Conservation (phyloP, 1,284 basidiomycete genomes). For the Tilletiopsis washingtonensis region DNA sequence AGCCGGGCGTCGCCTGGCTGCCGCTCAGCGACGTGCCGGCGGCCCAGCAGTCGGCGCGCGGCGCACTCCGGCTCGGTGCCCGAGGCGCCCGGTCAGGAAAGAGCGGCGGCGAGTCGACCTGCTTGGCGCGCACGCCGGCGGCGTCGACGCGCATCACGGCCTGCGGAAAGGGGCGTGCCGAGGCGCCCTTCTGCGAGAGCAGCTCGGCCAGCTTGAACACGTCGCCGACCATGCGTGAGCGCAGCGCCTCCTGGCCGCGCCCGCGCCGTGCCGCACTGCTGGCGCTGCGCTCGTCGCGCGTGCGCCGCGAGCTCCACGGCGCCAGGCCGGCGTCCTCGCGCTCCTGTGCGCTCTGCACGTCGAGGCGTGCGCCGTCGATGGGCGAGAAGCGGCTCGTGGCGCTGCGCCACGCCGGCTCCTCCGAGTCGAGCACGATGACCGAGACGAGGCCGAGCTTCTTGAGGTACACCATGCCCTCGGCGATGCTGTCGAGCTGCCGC, state of each 20-base stretch:
- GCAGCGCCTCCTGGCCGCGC: conserved; percentile 43
- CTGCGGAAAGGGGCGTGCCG: conserved; percentile 66
- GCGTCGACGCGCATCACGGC: conserved; percentile 32
- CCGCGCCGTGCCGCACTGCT: not conserved
- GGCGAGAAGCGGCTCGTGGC: conserved; percentile 13
- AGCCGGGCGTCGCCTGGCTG: no score
- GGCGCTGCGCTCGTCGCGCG: not conserved
- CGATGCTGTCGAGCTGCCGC: conserved; percentile 84
- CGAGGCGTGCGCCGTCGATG: conserved; percentile 18
- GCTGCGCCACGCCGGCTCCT: conserved; percentile 57
- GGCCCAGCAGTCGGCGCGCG: not conserved
- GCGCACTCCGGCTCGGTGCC: not conserved
- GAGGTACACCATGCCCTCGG: conserved; percentile 85
- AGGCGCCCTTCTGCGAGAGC: conserved; percentile 74
- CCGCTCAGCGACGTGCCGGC: not conserved
- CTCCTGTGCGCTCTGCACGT: conserved; percentile 15
- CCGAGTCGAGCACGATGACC: conserved; percentile 88
- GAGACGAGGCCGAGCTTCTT: conserved; percentile 90
- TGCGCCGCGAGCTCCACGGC: conserved; percentile 14
- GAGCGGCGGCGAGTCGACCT: conserved; percentile 1
- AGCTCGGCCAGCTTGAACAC: conserved; percentile 59
- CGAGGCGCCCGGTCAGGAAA: not conserved
- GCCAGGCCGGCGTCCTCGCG: conserved; percentile 20
- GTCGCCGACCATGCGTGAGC: conserved; percentile 66
- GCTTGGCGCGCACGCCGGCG: conserved; percentile 4